Evolutionary conservation across 1,284 basidiomycete genomes (phyloP).

Genomic region (Microbotryum violaceum): DNA sequence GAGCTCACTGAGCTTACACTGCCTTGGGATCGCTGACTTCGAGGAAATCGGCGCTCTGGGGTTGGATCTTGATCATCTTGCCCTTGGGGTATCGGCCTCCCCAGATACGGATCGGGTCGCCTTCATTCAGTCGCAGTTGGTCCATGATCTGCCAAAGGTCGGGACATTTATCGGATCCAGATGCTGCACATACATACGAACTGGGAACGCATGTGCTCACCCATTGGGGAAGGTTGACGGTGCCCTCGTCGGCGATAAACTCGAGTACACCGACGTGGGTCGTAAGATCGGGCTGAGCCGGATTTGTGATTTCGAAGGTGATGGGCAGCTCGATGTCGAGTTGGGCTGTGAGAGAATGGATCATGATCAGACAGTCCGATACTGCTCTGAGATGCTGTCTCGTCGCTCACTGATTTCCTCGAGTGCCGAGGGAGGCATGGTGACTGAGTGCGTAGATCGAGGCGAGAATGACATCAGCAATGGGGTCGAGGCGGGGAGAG

Average conservation of each 20-base stretch:
- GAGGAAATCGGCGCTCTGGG: slow-evolving; percentile 89
- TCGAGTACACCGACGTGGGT: slow-evolving; percentile 97
- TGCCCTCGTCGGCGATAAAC: slow-evolving; percentile 95
- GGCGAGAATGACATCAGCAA: too few relatives aligned
- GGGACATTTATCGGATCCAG: background rate
- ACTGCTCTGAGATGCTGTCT: too few relatives aligned
- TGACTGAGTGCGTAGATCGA: slow-evolving; percentile 52
- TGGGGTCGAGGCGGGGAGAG: slow-evolving; percentile 1
- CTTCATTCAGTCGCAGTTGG: slow-evolving; percentile 81
- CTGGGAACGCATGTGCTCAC: slow-evolving; percentile 38
- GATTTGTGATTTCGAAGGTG: slow-evolving; percentile 93
- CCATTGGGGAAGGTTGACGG: slow-evolving; percentile 94
- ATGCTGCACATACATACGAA: background rate
- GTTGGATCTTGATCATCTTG: slow-evolving; percentile 92
- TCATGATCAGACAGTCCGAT: too few relatives aligned
- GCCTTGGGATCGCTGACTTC: slow-evolving; percentile 87
- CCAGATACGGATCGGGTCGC: slow-evolving; percentile 87
- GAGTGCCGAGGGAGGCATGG: slow-evolving; percentile 93
- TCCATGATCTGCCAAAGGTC: slow-evolving; percentile 75
- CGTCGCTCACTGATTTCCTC: slow-evolving; percentile 61
- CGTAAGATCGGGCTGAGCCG: slow-evolving; percentile 64
- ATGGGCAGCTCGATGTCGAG: slow-evolving; percentile 89
- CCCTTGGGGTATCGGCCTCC: slow-evolving; percentile 85
- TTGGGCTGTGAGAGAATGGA: slow-evolving; percentile 46
- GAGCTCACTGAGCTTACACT: slow-evolving; percentile 56